A percentile compares a stretch with the other conserved stretches of the same genome.
These are phyloP conservation scores for Posidonia oceanica DNA, from an alignment of 116 monocot species.

Conservation along the genomic window DNA sequence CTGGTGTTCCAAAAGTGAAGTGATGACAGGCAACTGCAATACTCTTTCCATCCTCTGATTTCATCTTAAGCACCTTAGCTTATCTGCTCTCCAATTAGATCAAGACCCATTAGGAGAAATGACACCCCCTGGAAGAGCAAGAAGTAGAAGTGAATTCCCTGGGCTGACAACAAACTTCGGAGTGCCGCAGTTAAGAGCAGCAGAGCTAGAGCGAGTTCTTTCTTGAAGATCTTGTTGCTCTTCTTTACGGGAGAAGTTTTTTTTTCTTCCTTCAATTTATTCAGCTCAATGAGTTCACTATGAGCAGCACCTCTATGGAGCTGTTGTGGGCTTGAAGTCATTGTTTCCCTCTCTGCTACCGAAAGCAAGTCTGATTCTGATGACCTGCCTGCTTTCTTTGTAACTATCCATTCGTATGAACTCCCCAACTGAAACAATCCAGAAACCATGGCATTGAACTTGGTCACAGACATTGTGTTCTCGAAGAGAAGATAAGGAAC, in stretches of 20 bases:
- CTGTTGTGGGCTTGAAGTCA: constrained; percentile 10
- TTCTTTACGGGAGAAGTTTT: constrained; percentile 17
- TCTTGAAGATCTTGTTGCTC: constrained; percentile 66
- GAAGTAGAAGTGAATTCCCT: constrained; percentile 93
- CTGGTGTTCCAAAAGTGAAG: background rate
- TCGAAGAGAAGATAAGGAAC: constrained; percentile 45
- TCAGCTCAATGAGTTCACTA: constrained; percentile 37
- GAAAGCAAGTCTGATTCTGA: constrained; percentile 62
- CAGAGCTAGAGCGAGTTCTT: constrained; percentile 63
- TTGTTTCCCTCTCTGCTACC: constrained; percentile 35
- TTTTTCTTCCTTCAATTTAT: constrained; percentile 23
- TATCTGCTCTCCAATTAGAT: constrained; percentile 78
- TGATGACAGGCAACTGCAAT: background rate
- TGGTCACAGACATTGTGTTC: constrained; percentile 59
- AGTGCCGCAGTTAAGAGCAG: constrained; percentile 65
- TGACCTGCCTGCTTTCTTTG: constrained; percentile 75
- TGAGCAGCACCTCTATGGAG: constrained; percentile 41
- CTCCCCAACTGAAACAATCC: constrained; percentile 64
- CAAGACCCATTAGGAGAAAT: constrained; percentile 76
- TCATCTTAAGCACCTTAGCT: constrained; percentile 1
- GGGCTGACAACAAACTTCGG: constrained; percentile 65
- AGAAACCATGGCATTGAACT: constrained; percentile 90
- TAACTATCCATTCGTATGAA: constrained; percentile 90
- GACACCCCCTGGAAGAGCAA: constrained; percentile 79
- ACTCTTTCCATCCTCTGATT: too few species aligned